phyloP scores from a whole-genome alignment of 108 stramenopile genomes.

The Nitzschia putrida region DNA sequence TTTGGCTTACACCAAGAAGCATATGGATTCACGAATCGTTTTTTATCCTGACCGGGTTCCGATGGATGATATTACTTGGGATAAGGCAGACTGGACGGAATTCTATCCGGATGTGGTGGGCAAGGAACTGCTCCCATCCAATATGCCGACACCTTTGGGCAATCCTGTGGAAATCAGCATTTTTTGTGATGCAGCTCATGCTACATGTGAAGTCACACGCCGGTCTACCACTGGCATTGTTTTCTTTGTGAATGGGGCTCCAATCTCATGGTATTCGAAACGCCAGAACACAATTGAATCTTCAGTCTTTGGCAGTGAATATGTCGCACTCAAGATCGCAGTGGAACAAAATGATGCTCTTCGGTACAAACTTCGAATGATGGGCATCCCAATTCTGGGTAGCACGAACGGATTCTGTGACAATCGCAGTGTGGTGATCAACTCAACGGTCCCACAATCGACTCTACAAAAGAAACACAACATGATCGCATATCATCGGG shows the following conservation, averaged over 20 bases:
- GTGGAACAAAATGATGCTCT: slow-evolving; percentile 19
- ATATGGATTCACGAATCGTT: slow-evolving; percentile 18
- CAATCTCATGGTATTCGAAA: slow-evolving; percentile 47
- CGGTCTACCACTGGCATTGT: slow-evolving; percentile 56
- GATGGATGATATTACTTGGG: not conserved
- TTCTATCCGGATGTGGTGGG: slow-evolving; percentile 2
- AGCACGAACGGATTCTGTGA: slow-evolving; percentile 33
- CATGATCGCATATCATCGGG: slow-evolving; percentile 37
- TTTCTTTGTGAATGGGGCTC: slow-evolving; percentile 51
- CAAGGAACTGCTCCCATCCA: not conserved
- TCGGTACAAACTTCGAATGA: slow-evolving; percentile 53
- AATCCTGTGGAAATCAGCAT: not conserved
- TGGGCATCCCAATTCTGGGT: slow-evolving; percentile 45
- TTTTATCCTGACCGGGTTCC: slow-evolving; percentile 27
- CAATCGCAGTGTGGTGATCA: slow-evolving; percentile 45
- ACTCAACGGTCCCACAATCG: slow-evolving; percentile 38
- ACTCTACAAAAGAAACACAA: slow-evolving; percentile 43
- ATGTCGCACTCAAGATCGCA: slow-evolving; percentile 33
- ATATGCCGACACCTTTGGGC: not conserved
- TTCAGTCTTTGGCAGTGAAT: slow-evolving; percentile 52
- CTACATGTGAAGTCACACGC: slow-evolving; percentile 43
- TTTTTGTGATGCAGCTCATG: slow-evolving; percentile 59
- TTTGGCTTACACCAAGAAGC: slow-evolving; percentile 23
- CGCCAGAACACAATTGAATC: slow-evolving; percentile 55
- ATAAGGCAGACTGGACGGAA: not conserved